phyloP scores from a whole-genome alignment of 148 eudicot genomes.

The Vaccinium myrtillus region DNA sequence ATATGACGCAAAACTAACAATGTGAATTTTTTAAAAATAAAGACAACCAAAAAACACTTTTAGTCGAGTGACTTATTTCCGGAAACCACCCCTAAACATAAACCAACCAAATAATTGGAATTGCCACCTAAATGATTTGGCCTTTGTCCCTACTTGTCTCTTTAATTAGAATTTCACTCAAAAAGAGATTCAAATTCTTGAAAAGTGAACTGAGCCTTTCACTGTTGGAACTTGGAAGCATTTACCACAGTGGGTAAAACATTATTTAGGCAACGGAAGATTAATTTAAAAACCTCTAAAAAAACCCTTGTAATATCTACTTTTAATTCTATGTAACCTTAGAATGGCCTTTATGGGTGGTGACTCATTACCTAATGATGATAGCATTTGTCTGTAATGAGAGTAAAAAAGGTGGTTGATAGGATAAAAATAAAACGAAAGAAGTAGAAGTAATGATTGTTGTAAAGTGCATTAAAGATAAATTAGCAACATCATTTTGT shows the following conservation, averaged over 20 bases:
- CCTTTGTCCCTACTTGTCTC: not conserved
- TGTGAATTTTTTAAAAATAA: no score
- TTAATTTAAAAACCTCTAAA: not conserved
- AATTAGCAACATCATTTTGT: not conserved
- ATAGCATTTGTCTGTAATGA: not conserved
- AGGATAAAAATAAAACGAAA: not conserved
- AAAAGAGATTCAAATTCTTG: not conserved
- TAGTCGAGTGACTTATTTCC: no score
- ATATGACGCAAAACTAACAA: no score
- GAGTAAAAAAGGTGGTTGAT: not conserved
- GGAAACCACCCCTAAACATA: not conserved
- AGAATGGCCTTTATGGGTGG: not conserved
- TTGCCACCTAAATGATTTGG: not conserved
- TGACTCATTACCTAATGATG: conserved; percentile 2
- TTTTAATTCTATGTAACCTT: not conserved
- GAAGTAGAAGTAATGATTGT: not conserved
- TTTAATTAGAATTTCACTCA: not conserved
- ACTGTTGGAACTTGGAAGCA: not conserved
- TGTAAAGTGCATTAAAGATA: not conserved
- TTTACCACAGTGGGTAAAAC: not conserved
- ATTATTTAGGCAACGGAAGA: not conserved
- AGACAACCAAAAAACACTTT: no score
- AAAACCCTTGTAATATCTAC: no score
- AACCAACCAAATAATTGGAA: not conserved
- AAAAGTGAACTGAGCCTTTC: not conserved